Evolutionary conservation across 140 eudicot genomes (phyloP).

Genomic region (Oenanthe javanica): DNA sequence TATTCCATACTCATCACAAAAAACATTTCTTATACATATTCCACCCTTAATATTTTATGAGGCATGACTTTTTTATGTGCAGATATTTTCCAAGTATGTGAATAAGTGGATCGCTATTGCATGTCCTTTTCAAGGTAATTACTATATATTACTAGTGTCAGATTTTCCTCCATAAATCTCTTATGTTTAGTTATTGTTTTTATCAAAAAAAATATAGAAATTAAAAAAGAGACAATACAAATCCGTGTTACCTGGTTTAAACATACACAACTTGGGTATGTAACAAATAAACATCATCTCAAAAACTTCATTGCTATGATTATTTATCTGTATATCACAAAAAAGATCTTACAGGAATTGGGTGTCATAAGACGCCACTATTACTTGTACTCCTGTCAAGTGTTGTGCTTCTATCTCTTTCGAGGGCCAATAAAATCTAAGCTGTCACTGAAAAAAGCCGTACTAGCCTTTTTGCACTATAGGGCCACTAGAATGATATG

Average conservation of each 20-base stretch:
- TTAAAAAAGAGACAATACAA: not conserved
- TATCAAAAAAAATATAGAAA: not conserved
- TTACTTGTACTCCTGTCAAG: not conserved
- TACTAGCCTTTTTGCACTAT: not conserved
- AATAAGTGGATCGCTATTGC: slow-evolving; percentile 92
- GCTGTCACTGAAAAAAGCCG: not conserved
- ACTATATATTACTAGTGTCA: not conserved
- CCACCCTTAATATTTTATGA: not conserved
- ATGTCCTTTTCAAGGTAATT: slow-evolving; percentile 90
- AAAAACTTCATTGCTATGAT: not conserved
- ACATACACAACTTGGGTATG: not conserved
- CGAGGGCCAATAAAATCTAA: not conserved
- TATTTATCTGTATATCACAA: not conserved
- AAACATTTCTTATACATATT: not conserved
- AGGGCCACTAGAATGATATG: not conserved
- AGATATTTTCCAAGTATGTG: slow-evolving; percentile 83
- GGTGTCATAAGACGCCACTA: not conserved
- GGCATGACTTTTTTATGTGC: slow-evolving; percentile 17
- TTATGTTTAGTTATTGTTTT: not conserved
- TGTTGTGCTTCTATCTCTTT: not conserved
- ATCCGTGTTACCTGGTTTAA: not conserved
- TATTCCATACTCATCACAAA: not conserved
- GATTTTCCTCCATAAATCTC: not conserved
- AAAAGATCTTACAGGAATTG: not conserved
- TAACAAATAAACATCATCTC: not conserved